Evolutionary conservation across 805 yeast species (phyloP).

Genomic region (Henningerozyma blattae): DNA sequence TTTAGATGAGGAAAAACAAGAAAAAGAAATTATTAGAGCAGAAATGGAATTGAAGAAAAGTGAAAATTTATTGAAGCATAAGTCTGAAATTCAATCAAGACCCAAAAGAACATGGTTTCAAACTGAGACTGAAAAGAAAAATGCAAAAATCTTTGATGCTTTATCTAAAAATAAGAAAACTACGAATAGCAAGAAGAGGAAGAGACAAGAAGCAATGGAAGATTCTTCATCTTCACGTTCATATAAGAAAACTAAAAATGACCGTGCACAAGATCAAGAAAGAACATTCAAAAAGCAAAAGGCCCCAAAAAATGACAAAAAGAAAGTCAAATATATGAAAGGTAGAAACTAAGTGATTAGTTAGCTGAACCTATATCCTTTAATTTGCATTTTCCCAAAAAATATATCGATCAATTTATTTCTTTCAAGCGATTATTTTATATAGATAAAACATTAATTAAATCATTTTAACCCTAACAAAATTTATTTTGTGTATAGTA

Average conservation of each 20-base stretch:
- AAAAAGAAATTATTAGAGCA: conserved; percentile 75
- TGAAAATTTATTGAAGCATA: conserved; percentile 68
- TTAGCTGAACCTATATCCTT: too few relatives aligned
- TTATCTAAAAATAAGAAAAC: conserved; percentile 38
- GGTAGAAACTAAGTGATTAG: too few relatives aligned
- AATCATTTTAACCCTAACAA: too few relatives aligned
- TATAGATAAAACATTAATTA: too few relatives aligned
- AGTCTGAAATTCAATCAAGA: conserved; percentile 72
- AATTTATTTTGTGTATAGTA: too few relatives aligned
- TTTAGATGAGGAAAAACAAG: conserved; percentile 75
- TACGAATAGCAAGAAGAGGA: conserved; percentile 58
- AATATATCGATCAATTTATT: too few relatives aligned
- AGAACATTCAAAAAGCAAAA: conserved; percentile 27
- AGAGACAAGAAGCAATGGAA: conserved; percentile 54
- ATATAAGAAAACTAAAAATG: conserved; percentile 72
- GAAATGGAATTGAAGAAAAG: conserved; percentile 87
- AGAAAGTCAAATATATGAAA: not conserved
- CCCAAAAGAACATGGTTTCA: conserved; percentile 98
- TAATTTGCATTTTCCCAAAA: too few relatives aligned
- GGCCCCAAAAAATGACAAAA: conserved; percentile 2
- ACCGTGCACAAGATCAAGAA: conserved; percentile 44
- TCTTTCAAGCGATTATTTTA: too few relatives aligned
- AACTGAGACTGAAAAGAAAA: conserved; percentile 32
- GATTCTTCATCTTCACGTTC: conserved; percentile 33
- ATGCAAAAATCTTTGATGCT: conserved; percentile 25